Evolutionary conservation across 371 early-diverging fungal genomes (phyloP), one percentile per base, ranked within the genome.

Genomic region (Coemansia sp.): DNA sequence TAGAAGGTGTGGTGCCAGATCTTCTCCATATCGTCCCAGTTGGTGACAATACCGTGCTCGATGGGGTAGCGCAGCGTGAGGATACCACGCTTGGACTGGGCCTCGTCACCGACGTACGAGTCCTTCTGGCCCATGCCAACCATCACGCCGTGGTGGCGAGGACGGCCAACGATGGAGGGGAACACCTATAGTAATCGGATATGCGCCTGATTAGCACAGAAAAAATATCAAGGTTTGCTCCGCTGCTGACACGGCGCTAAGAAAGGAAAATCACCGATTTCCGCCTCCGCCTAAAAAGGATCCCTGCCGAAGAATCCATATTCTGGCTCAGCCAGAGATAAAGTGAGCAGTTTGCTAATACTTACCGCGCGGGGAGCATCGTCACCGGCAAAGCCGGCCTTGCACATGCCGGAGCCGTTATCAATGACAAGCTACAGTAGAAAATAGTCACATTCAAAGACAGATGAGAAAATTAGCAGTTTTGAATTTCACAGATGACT

Each of bases 1-100:
- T 89, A 90, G 87, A 96, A 96, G 72, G 99, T 98, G 87, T 99
- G 99, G 84, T 99, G 99, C 96, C 99, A 99, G 81, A 99, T 99
- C 87, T 99, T 99, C 87, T 99, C 99, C 99, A 99, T 99, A 81
- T 98, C 97, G 79, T 99, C 99, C 99, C 99, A 99, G 94, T 99
- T 97, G 86, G 93, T 97, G 42, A 99, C 99, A 82, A 99, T 98
- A 86, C 99, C 99, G 89, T 99, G 99, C 84, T 99, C 99, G 83
- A 99, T 99, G 67, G 99, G 99, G 83, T 99, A 99, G 83, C 95
- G 97, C 67, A 99, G 90, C 51, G 97, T 93, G 68, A 99, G 87
- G 79, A 99, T 95, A 90, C 99, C 99, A 83, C 99, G 88, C 90
- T 99, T 97, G 77, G 95, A 93, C 84, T 99, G 99, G 54, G 99